Conservation (phyloP, 108 stramenopile species). For the Cyclostephanos invisitatus region DNA sequence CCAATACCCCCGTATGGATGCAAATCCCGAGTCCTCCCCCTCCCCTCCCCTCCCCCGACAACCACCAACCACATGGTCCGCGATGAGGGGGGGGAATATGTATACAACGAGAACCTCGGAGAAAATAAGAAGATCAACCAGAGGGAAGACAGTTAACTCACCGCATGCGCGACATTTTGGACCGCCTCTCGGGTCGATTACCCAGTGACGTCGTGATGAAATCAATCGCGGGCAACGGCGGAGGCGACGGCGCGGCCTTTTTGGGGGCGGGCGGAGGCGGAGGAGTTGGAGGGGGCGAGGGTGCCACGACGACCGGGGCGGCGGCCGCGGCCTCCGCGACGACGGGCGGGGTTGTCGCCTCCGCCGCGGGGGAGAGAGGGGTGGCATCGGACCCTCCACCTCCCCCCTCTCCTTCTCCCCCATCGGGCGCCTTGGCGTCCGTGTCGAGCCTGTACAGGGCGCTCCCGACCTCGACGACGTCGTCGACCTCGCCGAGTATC, state of each 20-base stretch:
- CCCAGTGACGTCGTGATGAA: conserved; percentile 56
- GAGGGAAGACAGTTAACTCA: conserved; percentile 27
- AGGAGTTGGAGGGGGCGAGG: conserved; percentile 34
- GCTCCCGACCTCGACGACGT: conserved; percentile 95
- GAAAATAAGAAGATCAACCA: too few species aligned
- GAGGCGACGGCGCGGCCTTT: conserved; percentile 47
- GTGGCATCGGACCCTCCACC: conserved; percentile 13
- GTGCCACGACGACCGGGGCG: conserved; percentile 35
- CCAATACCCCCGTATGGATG: too few species aligned
- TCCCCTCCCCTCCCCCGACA: too few species aligned
- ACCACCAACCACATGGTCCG: too few species aligned
- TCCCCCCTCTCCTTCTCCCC: conserved; percentile 24
- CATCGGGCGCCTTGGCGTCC: conserved; percentile 71
- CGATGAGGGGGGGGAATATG: too few species aligned
- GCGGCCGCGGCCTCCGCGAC: conserved; percentile 54
- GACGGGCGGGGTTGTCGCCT: conserved; percentile 43
- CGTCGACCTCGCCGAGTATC: conserved; percentile 91
- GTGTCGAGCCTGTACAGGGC: conserved; percentile 90
- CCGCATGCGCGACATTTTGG: conserved; percentile 99
- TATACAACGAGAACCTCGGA: background rate
- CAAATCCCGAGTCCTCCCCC: too few species aligned
- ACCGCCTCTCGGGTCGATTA: conserved; percentile 91
- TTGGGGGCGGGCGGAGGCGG: conserved; percentile 44
- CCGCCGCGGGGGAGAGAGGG: conserved; percentile 38
- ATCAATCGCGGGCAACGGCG: conserved; percentile 54